These are phyloP conservation scores for Trichoderma sp. DNA, from an alignment of 2,329 filamentous ascomycete species.

Conservation along the genomic window DNA sequence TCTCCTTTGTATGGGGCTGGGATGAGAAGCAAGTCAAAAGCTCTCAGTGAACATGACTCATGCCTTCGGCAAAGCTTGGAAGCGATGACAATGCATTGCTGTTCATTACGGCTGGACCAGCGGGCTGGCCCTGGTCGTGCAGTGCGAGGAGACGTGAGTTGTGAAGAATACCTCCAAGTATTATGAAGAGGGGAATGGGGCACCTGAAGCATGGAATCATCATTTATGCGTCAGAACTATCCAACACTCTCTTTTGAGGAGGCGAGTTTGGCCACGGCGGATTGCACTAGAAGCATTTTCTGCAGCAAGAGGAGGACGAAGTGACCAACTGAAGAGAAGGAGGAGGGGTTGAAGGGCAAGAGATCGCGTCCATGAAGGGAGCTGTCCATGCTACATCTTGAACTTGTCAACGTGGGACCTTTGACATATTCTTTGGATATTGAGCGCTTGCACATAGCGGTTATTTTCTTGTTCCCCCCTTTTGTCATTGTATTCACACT, in stretches of 20 bases:
- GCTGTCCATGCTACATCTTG: slow-evolving; percentile 7
- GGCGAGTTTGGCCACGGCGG: not conserved
- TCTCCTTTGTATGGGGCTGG: slow-evolving; percentile 97
- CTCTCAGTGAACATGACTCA: not conserved
- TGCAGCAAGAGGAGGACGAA: not conserved
- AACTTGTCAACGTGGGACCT: slow-evolving; percentile 6
- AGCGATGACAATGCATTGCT: not conserved
- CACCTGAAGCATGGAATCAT: not conserved
- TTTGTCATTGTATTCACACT: slow-evolving; percentile 4
- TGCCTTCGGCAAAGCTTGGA: not conserved
- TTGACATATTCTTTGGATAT: slow-evolving; percentile 23
- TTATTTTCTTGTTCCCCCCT: not conserved
- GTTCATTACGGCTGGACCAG: slow-evolving; percentile 3
- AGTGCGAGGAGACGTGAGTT: not conserved
- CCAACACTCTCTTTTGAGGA: not conserved
- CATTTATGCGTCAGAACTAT: not conserved
- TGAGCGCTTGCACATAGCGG: slow-evolving; percentile 20
- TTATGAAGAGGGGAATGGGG: not conserved
- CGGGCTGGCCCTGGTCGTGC: slow-evolving; percentile 22
- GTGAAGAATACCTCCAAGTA: not conserved
- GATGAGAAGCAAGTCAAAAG: slow-evolving; percentile 55
- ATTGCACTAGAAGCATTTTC: not conserved
- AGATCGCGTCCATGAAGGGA: too few relatives aligned
- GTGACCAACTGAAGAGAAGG: not conserved
- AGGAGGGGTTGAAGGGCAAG: not conserved